These are phyloP conservation scores for Coemansia sp. DNA, from an alignment of 192 early-diverging fungal species.

Conservation along the genomic window DNA sequence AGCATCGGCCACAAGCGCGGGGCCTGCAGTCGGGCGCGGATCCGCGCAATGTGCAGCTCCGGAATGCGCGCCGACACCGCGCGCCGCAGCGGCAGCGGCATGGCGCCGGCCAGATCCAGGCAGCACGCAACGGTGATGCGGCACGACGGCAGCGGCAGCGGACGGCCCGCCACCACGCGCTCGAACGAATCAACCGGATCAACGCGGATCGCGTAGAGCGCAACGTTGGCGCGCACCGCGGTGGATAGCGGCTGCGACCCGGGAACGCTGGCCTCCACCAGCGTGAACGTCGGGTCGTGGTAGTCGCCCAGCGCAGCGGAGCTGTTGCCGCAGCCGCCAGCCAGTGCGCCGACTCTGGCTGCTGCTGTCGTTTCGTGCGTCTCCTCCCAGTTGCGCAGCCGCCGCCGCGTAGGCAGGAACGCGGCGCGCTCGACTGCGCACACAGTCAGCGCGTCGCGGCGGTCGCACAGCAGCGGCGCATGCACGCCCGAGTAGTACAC, in stretches of 20 bases:
- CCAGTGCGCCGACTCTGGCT: neutral
- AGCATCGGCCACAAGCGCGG: conserved; percentile 21
- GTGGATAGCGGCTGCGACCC: conserved; percentile 42
- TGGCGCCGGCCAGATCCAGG: conserved; percentile 32
- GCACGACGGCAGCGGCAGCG: conserved; percentile 27
- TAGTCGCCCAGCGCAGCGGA: conserved; percentile 26
- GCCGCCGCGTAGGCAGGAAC: conserved; percentile 34
- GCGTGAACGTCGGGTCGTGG: conserved; percentile 24
- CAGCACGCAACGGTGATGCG: conserved; percentile 45
- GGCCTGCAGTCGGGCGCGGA: conserved; percentile 10
- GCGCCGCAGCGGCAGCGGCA: conserved; percentile 47
- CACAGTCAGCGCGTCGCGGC: conserved; percentile 44
- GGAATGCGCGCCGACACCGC: conserved; percentile 28
- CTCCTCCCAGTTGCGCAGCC: conserved; percentile 36
- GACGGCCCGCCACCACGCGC: conserved; percentile 23
- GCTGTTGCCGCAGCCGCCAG: conserved; percentile 5
- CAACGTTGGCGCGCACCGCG: conserved; percentile 22
- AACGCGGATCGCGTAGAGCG: conserved; percentile 36
- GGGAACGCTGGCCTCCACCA: conserved; percentile 53
- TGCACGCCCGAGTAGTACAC: conserved; percentile 26
- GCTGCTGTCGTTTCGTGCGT: neutral
- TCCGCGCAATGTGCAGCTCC: conserved; percentile 14
- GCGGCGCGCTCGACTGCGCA: conserved; percentile 12
- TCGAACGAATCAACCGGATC: conserved; percentile 51
- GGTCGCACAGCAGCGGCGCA: conserved; percentile 30